Conservation (phyloP, 2,329 filamentous ascomycete species). For the Ascosphaera apis region DNA sequence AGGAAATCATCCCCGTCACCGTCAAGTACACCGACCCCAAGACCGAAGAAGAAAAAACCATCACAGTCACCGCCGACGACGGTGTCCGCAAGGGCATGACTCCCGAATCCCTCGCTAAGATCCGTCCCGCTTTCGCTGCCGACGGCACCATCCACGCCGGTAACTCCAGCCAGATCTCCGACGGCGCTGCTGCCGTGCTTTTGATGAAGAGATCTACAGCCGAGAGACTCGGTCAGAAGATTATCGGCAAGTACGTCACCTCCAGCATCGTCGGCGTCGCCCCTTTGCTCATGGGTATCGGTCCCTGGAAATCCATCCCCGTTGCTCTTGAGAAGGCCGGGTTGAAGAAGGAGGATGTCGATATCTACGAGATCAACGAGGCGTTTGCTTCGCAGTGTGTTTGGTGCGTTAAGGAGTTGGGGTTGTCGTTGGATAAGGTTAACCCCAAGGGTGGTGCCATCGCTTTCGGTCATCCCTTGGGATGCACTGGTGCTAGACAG, state of each 20-base stretch:
- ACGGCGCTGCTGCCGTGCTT: constrained; percentile 84
- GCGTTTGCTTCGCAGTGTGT: constrained; percentile 89
- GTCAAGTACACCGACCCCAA: constrained; percentile 83
- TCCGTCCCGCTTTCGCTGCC: constrained; percentile 72
- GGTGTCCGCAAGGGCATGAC: constrained; percentile 73
- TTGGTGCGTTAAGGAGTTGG: constrained; percentile 78
- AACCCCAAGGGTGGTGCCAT: constrained; percentile 96
- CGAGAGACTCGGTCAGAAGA: constrained; percentile 63
- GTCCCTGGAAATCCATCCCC: constrained; percentile 89
- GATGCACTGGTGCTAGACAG: constrained; percentile 83
- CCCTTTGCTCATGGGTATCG: constrained; percentile 86
- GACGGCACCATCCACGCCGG: constrained; percentile 88
- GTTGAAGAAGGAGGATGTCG: constrained; percentile 69
- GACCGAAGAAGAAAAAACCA: constrained; percentile 59
- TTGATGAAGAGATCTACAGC: constrained; percentile 89
- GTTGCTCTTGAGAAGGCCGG: constrained; percentile 74
- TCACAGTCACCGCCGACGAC: constrained; percentile 69
- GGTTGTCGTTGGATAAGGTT: constrained; percentile 62
- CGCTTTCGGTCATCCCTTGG: constrained; percentile 84
- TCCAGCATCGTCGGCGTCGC: constrained; percentile 72
- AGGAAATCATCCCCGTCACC: constrained; percentile 71
- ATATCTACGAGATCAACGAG: constrained; percentile 98
- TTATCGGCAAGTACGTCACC: constrained; percentile 79
- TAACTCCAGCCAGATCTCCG: constrained; percentile 86
- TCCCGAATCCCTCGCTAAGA: constrained; percentile 69